phyloP scores from a whole-genome alignment of 2,329 filamentous ascomycete genomes.

The Colletotrichum tofieldiae region DNA sequence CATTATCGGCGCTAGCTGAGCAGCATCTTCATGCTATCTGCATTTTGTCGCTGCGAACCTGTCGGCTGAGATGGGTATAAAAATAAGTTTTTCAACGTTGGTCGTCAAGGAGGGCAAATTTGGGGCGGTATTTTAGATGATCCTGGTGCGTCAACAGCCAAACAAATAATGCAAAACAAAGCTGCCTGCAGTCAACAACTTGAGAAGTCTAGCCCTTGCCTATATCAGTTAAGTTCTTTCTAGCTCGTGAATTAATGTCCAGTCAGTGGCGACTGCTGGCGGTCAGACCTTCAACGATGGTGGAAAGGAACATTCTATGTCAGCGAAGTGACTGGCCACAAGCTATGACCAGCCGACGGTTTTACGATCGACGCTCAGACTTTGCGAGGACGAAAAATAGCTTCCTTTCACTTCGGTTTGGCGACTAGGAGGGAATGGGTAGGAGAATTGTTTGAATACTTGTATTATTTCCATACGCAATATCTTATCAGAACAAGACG shows the following conservation, averaged over 20 bases:
- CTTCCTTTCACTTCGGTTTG: background rate
- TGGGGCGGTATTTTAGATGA: background rate
- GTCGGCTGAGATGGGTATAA: background rate
- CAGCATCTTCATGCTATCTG: constrained; percentile 14
- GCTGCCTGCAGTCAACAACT: background rate
- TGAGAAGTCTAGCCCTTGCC: background rate
- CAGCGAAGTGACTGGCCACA: background rate
- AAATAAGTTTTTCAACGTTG: background rate
- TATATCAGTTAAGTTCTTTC: background rate
- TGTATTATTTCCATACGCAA: background rate
- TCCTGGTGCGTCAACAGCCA: too few relatives aligned
- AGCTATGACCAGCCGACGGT: background rate
- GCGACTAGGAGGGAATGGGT: too few relatives aligned
- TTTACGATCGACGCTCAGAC: background rate
- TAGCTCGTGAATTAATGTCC: background rate
- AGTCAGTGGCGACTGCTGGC: background rate
- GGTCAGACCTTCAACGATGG: background rate
- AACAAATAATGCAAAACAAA: background rate
- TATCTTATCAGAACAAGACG: background rate
- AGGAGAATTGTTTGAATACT: background rate
- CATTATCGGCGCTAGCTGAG: constrained; percentile 8
- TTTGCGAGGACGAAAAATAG: background rate
- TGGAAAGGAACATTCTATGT: background rate
- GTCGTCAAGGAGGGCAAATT: background rate
- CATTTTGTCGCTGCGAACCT: constrained; percentile 6